A percentile compares a stretch with the other conserved stretches of the same genome.
These are phyloP conservation scores for Limtongozyma cylindracea DNA, from an alignment of 805 yeast species.

Conservation along the genomic window DNA sequence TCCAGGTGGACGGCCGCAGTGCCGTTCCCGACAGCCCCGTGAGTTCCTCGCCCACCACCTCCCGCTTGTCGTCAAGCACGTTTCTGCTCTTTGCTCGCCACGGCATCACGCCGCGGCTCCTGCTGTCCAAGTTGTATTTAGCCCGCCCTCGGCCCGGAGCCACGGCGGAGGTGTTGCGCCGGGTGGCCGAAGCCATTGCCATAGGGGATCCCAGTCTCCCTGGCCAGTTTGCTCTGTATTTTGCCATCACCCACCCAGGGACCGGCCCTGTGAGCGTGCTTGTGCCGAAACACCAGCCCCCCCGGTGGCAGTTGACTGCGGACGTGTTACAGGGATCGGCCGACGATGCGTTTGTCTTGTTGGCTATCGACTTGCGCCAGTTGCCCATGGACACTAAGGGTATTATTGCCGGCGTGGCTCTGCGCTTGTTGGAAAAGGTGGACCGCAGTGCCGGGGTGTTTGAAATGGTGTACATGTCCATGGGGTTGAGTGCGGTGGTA, in stretches of 20 bases:
- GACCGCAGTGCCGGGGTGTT: conserved; percentile 4
- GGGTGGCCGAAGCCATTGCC: conserved; percentile 14
- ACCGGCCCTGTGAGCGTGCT: conserved; percentile 16
- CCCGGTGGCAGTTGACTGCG: conserved; percentile 13
- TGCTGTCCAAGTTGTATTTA: conserved; percentile 14
- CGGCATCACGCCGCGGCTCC: conserved; percentile 16
- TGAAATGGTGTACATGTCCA: conserved; percentile 32
- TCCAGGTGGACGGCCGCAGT: no score
- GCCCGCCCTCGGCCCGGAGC: conserved; percentile 36
- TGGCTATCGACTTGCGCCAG: conserved; percentile 22
- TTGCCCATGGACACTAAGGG: conserved; percentile 38
- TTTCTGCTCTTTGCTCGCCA: no score
- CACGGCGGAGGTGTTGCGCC: conserved; percentile 12
- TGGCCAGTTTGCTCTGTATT: conserved; percentile 19
- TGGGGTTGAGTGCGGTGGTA: conserved; percentile 33
- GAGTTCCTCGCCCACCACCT: conserved; percentile 5
- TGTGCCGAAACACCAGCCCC: conserved; percentile 10
- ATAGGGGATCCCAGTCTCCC: conserved; percentile 8
- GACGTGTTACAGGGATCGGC: conserved; percentile 25
- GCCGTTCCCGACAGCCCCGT: conserved; percentile 17
- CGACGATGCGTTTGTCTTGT: conserved; percentile 29
- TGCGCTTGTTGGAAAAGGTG: conserved; percentile 14
- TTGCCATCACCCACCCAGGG: no score
- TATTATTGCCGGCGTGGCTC: conserved; percentile 40
- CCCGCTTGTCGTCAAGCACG: no score